Conservation (phyloP, 495 filamentous ascomycete species). For the Penicillium flavigenum region DNA sequence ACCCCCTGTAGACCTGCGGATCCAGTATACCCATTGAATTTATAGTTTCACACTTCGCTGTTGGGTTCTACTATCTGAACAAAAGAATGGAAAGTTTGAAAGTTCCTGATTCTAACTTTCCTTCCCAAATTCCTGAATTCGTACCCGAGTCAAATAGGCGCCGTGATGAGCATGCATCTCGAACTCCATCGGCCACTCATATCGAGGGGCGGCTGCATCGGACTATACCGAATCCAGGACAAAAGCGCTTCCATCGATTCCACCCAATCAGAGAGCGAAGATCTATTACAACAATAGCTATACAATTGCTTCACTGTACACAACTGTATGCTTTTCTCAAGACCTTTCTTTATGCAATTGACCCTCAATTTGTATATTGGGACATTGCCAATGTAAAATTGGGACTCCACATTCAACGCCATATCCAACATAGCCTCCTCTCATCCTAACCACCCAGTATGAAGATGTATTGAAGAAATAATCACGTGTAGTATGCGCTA, state of each 20-base stretch:
- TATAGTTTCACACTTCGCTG: no score
- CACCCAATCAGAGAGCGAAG: not conserved
- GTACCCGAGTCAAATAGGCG: slow-evolving; percentile 11
- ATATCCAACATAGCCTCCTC: not conserved
- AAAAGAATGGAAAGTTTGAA: not conserved
- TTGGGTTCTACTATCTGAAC: not conserved
- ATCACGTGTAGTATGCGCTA: slow-evolving; percentile 14
- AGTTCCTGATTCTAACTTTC: no score
- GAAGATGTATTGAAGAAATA: slow-evolving; percentile 2
- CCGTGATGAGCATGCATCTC: slow-evolving; percentile 12
- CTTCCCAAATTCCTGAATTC: not conserved
- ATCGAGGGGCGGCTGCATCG: not conserved
- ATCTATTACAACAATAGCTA: slow-evolving; percentile 4
- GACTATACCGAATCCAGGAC: slow-evolving; percentile 9
- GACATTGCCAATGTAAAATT: not conserved
- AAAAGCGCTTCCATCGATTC: slow-evolving; percentile 4
- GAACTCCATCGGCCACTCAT: slow-evolving; percentile 6
- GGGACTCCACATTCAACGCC: not conserved
- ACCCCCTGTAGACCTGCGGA: not conserved
- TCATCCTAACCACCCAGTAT: slow-evolving; percentile 1
- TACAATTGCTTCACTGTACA: slow-evolving; percentile 4
- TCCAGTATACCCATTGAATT: no score
- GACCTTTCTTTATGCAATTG: not conserved
- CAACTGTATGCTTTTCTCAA: not conserved
- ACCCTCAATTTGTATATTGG: not conserved